Percentiles rank a stretch among this genome's conserved stretches.
Conservation (phyloP, 176 grass and related monocot genomes). For the Eleusine indica region DNA sequence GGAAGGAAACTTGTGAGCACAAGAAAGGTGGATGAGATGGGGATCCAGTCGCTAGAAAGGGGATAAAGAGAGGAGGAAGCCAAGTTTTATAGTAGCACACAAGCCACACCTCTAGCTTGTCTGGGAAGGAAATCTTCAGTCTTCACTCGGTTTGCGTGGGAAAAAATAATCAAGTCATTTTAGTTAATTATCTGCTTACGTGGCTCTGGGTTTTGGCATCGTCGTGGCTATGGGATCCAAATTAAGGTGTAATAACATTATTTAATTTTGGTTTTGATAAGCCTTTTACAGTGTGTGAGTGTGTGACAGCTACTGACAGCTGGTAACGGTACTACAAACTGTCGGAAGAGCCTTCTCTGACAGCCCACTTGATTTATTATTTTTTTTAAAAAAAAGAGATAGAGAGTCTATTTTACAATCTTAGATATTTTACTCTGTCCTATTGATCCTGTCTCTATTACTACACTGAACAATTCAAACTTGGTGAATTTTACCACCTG, state of each 20-base stretch:
- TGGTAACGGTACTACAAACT: neutral
- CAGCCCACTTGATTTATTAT: too few species aligned
- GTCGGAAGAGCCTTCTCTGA: too few species aligned
- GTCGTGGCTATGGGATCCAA: neutral
- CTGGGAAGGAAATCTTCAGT: constrained; percentile 44
- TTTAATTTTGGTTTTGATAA: neutral
- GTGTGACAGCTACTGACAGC: constrained; percentile 25
- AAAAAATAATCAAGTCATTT: neutral
- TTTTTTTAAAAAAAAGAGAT: too few species aligned
- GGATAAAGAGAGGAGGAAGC: constrained; percentile 2
- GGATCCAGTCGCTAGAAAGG: constrained; percentile 35
- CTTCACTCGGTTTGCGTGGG: constrained; percentile 33
- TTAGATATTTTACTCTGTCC: too few species aligned
- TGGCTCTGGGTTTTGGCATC: neutral
- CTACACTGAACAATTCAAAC: too few species aligned
- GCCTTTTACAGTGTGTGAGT: neutral
- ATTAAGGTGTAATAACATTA: constrained; percentile 2
- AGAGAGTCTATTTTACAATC: too few species aligned
- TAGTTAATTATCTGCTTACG: neutral
- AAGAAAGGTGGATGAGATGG: constrained; percentile 25
- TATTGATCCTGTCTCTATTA: too few species aligned
- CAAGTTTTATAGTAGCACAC: constrained; percentile 41
- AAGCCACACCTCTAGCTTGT: constrained; percentile 17
- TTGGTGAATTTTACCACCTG: too few species aligned
- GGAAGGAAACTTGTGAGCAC: constrained; percentile 15